Evolutionary conservation across 2,329 filamentous ascomycete genomes (phyloP).

Genomic region (Cladosporium cucumerinum): DNA sequence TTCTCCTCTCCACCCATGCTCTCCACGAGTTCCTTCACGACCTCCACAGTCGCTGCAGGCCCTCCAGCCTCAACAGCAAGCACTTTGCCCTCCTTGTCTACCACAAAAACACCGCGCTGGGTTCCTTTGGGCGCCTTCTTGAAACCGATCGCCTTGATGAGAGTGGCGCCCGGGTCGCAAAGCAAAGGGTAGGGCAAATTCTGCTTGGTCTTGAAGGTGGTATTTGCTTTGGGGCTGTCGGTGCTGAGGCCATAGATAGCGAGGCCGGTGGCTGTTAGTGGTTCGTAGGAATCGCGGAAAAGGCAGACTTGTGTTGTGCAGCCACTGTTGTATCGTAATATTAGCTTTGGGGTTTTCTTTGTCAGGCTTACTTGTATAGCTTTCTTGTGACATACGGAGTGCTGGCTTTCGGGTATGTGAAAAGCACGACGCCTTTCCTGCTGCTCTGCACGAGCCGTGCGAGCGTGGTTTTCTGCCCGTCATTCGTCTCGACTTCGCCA

Average conservation of each 20-base stretch:
- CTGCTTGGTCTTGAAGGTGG: constrained; percentile 87
- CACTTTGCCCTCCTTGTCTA: constrained; percentile 67
- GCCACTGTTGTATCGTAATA: constrained; percentile 45
- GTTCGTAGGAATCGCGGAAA: constrained; percentile 80
- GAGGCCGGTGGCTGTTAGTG: constrained; percentile 74
- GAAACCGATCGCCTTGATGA: constrained; percentile 84
- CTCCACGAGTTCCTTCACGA: constrained; percentile 68
- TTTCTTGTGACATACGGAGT: constrained; percentile 54
- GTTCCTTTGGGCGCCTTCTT: constrained; percentile 81
- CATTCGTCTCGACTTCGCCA: constrained; percentile 77
- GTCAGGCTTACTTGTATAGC: constrained; percentile 66
- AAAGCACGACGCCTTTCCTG: constrained; percentile 81
- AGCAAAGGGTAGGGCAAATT: constrained; percentile 83
- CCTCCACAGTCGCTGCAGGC: constrained; percentile 72
- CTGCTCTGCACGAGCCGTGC: constrained; percentile 78
- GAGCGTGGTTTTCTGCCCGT: constrained; percentile 75
- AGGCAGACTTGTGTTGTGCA: constrained; percentile 87
- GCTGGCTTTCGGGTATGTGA: constrained; percentile 93
- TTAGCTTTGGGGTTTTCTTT: background rate
- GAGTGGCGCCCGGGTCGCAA: constrained; percentile 70
- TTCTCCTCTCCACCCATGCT: constrained; percentile 38
- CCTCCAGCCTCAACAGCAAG: constrained; percentile 71
- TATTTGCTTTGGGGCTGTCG: constrained; percentile 88
- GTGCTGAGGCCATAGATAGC: constrained; percentile 85
- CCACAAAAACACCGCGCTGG: constrained; percentile 79